phyloP scores from a whole-genome alignment of 192 early-diverging fungal genomes.

The Dissophora ornata region DNA sequence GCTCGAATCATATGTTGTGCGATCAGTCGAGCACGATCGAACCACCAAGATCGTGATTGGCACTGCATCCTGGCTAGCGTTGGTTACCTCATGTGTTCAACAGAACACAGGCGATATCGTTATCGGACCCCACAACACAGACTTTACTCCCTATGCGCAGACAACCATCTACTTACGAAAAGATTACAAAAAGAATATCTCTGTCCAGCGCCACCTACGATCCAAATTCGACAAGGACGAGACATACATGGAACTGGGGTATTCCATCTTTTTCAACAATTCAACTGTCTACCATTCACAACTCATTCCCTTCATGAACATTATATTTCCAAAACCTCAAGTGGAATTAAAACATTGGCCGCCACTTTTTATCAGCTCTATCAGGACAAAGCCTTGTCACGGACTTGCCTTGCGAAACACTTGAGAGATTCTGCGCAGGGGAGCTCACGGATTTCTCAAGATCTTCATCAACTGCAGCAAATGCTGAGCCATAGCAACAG shows the following conservation, averaged over 20 bases:
- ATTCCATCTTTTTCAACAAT: slow-evolving; percentile 1
- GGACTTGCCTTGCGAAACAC: background rate
- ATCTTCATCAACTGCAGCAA: too few species aligned
- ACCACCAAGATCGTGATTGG: slow-evolving; percentile 1
- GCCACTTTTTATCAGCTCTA: background rate
- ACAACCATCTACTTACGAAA: background rate
- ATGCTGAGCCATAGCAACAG: too few species aligned
- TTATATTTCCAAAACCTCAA: background rate
- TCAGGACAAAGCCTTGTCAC: background rate
- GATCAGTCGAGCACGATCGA: background rate
- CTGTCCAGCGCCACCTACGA: slow-evolving; percentile 5
- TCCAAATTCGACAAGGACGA: background rate
- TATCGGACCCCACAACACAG: slow-evolving; percentile 6
- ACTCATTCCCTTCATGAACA: background rate
- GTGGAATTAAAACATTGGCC: slow-evolving; percentile 8
- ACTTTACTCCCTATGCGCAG: background rate
- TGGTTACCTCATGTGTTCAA: background rate
- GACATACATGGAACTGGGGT: slow-evolving; percentile 6
- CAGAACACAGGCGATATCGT: slow-evolving; percentile 4
- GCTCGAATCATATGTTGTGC: background rate
- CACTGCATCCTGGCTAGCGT: background rate
- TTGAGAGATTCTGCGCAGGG: too few species aligned
- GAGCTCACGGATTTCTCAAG: too few species aligned
- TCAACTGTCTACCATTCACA: background rate
- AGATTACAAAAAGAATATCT: background rate